These are phyloP conservation scores for Scheffersomyces ergatensis DNA, from an alignment of 805 yeast species.

Conservation along the genomic window DNA sequence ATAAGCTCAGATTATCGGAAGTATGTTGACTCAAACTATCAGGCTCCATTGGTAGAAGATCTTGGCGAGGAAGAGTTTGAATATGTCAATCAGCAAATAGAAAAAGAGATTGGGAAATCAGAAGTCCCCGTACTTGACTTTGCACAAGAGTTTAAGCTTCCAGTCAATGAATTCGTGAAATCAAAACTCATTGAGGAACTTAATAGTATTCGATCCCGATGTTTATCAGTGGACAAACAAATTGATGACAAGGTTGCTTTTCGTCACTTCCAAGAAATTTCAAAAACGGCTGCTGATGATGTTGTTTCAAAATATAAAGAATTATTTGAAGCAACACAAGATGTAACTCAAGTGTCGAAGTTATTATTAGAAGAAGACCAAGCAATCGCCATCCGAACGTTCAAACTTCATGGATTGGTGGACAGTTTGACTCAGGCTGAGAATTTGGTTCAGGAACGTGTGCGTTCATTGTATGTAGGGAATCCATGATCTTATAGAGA, in stretches of 20 bases:
- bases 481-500: too few relatives aligned
- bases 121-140: not conserved
- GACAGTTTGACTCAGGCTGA: not conserved
- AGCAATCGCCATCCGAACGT: not conserved
- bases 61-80: slow-evolving; percentile 24
- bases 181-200: not conserved
- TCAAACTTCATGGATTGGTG: not conserved
- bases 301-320: not conserved
- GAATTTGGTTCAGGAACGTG: not conserved
- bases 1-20: slow-evolving; percentile 42
- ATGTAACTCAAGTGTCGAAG: not conserved
- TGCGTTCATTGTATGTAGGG: not conserved
- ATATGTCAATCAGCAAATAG: slow-evolving; percentile 17
- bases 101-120: slow-evolving; percentile 2
- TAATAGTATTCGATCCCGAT: not conserved
- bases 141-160: slow-evolving; percentile 6
- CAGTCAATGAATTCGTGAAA: slow-evolving; percentile 3
- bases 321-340: not conserved
- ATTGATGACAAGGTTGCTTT: not conserved
- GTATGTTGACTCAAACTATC: slow-evolving; percentile 16
- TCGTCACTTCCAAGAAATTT: not conserved
- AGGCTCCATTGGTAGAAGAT: slow-evolving; percentile 21
- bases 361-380: not conserved
- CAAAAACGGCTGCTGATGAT: not conserved
- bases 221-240: not conserved